Conservation (phyloP, 371 early-diverging fungal genomes). For the Syncephalis plumigaleata region DNA sequence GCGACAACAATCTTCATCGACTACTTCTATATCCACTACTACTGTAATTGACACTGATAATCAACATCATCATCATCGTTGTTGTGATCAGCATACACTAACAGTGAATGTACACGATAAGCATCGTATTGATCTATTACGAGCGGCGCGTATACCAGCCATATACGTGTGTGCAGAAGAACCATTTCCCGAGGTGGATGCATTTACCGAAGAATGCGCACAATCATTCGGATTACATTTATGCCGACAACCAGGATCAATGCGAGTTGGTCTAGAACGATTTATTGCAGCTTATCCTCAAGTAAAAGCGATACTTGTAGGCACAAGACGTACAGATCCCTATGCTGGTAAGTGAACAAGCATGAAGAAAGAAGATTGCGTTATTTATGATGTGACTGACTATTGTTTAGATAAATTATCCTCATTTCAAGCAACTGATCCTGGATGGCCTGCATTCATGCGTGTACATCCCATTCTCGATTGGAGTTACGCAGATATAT, state of each 20-base stretch:
- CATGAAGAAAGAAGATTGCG: too few relatives aligned
- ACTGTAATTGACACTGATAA: too few relatives aligned
- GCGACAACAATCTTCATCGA: too few relatives aligned
- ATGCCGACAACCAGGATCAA: slow-evolving; percentile 43
- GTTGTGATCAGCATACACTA: too few relatives aligned
- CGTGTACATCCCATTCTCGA: slow-evolving; percentile 85
- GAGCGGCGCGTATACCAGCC: slow-evolving; percentile 15
- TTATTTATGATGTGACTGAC: too few relatives aligned
- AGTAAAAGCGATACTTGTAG: slow-evolving; percentile 75
- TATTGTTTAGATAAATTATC: slow-evolving; percentile 31
- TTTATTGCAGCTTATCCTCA: slow-evolving; percentile 36
- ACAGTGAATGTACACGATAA: too few relatives aligned
- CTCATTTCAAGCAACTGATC: slow-evolving; percentile 61
- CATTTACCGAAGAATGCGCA: slow-evolving; percentile 56
- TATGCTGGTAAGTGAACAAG: slow-evolving; percentile 37
- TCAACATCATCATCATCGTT: too few relatives aligned
- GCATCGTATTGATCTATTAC: background rate
- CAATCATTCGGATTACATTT: slow-evolving; percentile 46
- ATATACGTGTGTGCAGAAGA: slow-evolving; percentile 62
- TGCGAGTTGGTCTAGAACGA: slow-evolving; percentile 56
- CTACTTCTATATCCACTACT: too few relatives aligned
- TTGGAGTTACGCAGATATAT: slow-evolving; percentile 75
- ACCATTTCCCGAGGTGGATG: slow-evolving; percentile 75
- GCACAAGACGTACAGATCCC: slow-evolving; percentile 85
- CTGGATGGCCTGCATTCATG: slow-evolving; percentile 85